Evolutionary conservation across 768 basidiomycete genomes (phyloP).

Genomic region (Lentinula detonsa): DNA sequence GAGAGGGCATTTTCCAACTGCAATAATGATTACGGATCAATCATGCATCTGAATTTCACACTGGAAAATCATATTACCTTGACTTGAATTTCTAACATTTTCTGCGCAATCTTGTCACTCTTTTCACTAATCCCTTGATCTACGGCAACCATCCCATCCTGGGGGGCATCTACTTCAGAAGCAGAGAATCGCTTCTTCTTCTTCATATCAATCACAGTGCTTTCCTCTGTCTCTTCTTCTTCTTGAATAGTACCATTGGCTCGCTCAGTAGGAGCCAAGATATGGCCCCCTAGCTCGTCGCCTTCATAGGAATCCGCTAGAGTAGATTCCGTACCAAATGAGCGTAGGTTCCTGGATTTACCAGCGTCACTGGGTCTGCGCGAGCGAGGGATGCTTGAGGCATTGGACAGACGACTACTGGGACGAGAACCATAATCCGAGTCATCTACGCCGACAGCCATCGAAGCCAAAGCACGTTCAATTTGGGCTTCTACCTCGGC

Average conservation of each 20-base stretch:
- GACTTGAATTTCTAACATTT: slow-evolving; percentile 84
- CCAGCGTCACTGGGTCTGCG: slow-evolving; percentile 56
- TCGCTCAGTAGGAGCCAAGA: slow-evolving; percentile 27
- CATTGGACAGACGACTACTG: slow-evolving; percentile 56
- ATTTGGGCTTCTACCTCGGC: slow-evolving; percentile 93
- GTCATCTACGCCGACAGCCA: slow-evolving; percentile 76
- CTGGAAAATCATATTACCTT: slow-evolving; percentile 51
- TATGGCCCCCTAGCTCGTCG: slow-evolving; percentile 29
- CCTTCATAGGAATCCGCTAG: slow-evolving; percentile 63
- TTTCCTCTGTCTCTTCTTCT: slow-evolving; percentile 29
- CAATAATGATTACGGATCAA: slow-evolving; percentile 5
- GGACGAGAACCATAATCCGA: slow-evolving; percentile 71
- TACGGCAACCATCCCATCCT: slow-evolving; percentile 81
- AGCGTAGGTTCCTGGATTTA: slow-evolving; percentile 51
- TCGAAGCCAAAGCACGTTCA: slow-evolving; percentile 77
- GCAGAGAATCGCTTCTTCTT: slow-evolving; percentile 81
- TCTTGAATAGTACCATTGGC: slow-evolving; percentile 52
- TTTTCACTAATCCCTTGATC: slow-evolving; percentile 80
- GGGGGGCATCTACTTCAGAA: slow-evolving; percentile 52
- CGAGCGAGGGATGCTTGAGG: slow-evolving; percentile 49
- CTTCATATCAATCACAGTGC: slow-evolving; percentile 14
- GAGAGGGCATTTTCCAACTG: slow-evolving; percentile 75
- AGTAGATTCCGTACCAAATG: slow-evolving; percentile 76
- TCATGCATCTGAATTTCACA: slow-evolving; percentile 4
- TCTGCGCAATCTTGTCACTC: slow-evolving; percentile 84